Evolutionary conservation across 805 yeast genomes (phyloP), one percentile per base, ranked within the genome.

Genomic region (Yarrowia sp.): DNA sequence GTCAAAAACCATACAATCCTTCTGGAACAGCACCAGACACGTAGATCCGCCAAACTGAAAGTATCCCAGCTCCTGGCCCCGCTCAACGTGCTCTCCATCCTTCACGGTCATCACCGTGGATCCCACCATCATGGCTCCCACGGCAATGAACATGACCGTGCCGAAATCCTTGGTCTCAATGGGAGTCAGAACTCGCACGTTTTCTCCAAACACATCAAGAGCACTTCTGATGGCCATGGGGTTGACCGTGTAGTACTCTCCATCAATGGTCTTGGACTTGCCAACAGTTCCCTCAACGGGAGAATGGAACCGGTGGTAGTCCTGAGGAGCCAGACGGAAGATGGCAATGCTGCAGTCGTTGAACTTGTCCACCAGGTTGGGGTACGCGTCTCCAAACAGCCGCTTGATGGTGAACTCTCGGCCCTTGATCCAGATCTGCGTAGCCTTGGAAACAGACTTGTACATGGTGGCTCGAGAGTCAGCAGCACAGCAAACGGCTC

Each of bases 101-200:
- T 83, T 75, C 15, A 87, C 88, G 0, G 94, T 87, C 36, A 94
- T 76, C 0, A 92, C 84, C 1, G 89, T 92, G 1, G 97, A 89
- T 0, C 98, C 98, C 2, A 94, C 99, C 98, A 94, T 92, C 98
- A 95, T 94, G 0, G 99, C 99, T 42, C 99, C 99, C 4, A 94
- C 91, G 7, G 95, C 87, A 24, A 92, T 85, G 78, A 91, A 83
- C 70, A 90, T 79, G 19, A 94, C 89, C 0, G 84, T 82, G 0
- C 98, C 98, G 76, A 91, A 93, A n/a, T 84, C 80, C 39, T 83
- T 81, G 0, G 97, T 86, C 38, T 89, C 85, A 20, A 94, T 87
- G 0, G 97, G 92, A 1, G 93, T 82, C 1, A 92, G 79, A 4
- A 88, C 87, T 46, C 98, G 82, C 0, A 91, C 87, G 73, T 94